phyloP scores from a whole-genome alignment of 768 basidiomycete species.

The Collybia nuda region DNA sequence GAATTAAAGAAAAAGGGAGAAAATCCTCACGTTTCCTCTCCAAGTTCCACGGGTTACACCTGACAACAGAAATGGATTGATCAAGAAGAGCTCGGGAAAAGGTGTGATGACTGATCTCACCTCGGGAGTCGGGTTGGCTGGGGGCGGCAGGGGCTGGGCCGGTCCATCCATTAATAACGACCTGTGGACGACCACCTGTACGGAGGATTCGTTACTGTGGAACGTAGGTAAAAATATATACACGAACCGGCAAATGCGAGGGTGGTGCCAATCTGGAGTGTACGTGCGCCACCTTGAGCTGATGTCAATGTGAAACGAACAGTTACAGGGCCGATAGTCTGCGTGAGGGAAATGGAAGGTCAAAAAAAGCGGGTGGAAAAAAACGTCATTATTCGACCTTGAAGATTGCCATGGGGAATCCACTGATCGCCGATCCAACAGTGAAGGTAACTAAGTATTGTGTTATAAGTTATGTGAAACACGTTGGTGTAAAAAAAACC shows the following conservation, averaged over 20 bases:
- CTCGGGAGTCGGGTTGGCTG: constrained; percentile 30
- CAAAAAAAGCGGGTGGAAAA: constrained; percentile 27
- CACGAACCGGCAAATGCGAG: constrained; percentile 32
- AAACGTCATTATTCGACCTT: constrained; percentile 16
- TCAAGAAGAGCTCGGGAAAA: background rate
- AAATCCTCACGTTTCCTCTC: constrained; percentile 31
- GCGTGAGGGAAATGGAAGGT: constrained; percentile 5
- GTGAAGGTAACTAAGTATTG: constrained; percentile 25
- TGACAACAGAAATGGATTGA: constrained; percentile 9
- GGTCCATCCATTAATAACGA: constrained; percentile 28
- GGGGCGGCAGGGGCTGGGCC: constrained; percentile 28
- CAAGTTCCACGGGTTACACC: constrained; percentile 37
- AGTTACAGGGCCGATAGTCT: constrained; percentile 30
- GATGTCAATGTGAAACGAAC: constrained; percentile 27
- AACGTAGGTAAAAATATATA: constrained; percentile 7
- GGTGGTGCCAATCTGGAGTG: constrained; percentile 34
- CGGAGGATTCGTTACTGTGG: background rate
- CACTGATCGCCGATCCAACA: constrained; percentile 22
- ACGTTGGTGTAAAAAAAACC: constrained; percentile 5
- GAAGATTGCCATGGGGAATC: constrained; percentile 37
- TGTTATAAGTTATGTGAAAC: background rate
- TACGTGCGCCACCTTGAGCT: constrained; percentile 31
- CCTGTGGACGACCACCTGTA: constrained; percentile 31
- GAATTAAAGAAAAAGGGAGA: constrained; percentile 4
- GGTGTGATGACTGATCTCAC: constrained; percentile 5